phyloP scores from a whole-genome alignment of 306 rosid genomes.

The Rosa multiflora region DNA sequence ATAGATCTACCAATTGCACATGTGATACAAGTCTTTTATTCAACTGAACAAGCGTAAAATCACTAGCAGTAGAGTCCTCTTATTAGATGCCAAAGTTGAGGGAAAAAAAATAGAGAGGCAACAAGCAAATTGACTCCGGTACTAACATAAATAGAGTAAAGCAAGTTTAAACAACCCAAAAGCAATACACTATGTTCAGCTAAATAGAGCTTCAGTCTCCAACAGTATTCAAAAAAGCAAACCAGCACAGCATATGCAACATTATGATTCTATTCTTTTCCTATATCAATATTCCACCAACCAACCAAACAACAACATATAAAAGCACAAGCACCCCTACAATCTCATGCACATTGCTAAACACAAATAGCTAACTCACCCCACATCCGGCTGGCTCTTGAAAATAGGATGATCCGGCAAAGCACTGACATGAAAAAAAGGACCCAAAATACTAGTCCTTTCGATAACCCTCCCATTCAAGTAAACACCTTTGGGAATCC shows the following conservation, averaged over 20 bases:
- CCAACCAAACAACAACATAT: conserved; percentile 11
- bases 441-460: conserved; percentile 93
- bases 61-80: background rate
- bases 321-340: background rate
- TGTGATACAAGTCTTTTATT: background rate
- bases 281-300: background rate
- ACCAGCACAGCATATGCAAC: background rate
- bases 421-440: conserved; percentile 90
- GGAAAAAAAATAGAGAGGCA: background rate
- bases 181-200: background rate
- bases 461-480: conserved; percentile 98
- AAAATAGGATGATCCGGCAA: conserved; percentile 76
- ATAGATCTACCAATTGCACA: conserved; percentile 4
- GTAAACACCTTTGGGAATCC: conserved; percentile 85
- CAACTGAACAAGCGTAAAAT: background rate
- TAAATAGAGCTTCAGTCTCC: background rate
- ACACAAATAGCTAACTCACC: conserved; percentile 53
- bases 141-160: background rate
- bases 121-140: background rate
- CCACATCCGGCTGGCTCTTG: conserved; percentile 90
- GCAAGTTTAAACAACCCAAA: conserved; percentile 12
- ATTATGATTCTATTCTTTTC: conserved; percentile 10
- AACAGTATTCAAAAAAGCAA: background rate
- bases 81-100: background rate
- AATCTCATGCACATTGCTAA: background rate